These are phyloP conservation scores for Cladosporium sp. DNA, from an alignment of 2,329 filamentous ascomycete species.

Conservation along the genomic window DNA sequence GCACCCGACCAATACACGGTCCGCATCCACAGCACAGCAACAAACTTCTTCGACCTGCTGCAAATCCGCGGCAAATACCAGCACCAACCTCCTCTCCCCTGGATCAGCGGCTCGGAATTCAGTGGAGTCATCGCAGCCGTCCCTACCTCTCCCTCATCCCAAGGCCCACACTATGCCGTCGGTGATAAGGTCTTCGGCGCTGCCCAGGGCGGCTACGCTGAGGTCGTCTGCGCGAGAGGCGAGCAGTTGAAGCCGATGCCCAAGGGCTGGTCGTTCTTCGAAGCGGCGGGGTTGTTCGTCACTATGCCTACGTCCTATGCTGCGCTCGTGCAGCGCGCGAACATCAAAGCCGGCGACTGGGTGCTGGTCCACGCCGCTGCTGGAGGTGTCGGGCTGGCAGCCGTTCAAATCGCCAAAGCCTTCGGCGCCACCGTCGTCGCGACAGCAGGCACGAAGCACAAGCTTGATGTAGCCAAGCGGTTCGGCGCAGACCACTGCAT, in stretches of 20 bases:
- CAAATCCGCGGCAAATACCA: constrained; percentile 97
- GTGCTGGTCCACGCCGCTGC: constrained; percentile 91
- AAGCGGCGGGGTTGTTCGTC: constrained; percentile 86
- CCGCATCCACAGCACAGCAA: constrained; percentile 79
- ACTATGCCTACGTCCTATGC: constrained; percentile 90
- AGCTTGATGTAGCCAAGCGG: constrained; percentile 72
- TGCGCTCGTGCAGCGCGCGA: constrained; percentile 74
- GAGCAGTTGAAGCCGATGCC: constrained; percentile 71
- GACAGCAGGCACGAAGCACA: constrained; percentile 77
- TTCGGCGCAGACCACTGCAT: constrained; percentile 86
- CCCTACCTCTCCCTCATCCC: constrained; percentile 48
- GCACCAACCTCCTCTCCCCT: constrained; percentile 82
- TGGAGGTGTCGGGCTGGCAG: constrained; percentile 85
- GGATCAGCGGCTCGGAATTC: constrained; percentile 86
- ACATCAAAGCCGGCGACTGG: constrained; percentile 74
- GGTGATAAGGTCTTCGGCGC: constrained; percentile 87
- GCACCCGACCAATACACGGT: constrained; percentile 77
- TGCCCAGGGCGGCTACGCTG: constrained; percentile 81
- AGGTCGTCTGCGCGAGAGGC: constrained; percentile 68
- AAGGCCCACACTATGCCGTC: constrained; percentile 62
- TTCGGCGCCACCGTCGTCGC: constrained; percentile 90
- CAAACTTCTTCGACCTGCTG: constrained; percentile 96
- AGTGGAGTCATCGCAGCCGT: constrained; percentile 71
- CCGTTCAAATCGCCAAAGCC: constrained; percentile 92
- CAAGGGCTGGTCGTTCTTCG: constrained; percentile 75